These are phyloP conservation scores for Urtica urens DNA, from an alignment of 306 rosid genomes.

Conservation along the genomic window DNA sequence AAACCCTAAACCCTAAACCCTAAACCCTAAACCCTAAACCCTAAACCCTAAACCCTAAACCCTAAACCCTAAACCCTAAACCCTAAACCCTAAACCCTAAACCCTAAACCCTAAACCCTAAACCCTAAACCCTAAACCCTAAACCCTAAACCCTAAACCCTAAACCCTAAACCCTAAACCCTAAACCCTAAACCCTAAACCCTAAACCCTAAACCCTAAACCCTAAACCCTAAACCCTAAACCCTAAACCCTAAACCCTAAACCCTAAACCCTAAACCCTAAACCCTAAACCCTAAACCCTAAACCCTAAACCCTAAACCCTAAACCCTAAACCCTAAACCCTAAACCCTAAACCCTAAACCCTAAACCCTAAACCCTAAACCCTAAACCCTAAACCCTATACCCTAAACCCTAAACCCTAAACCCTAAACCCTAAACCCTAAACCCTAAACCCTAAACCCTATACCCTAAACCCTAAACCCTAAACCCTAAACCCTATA, in stretches of 20 bases:
- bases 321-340: background rate
- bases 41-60: background rate
- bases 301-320: background rate
- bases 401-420: conserved; percentile 2
- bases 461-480: conserved; percentile 2
- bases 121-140: background rate
- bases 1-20: background rate
- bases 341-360: background rate
- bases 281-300: background rate
- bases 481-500: background rate
- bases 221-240: conserved; percentile 4
- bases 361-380: background rate
- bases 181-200: background rate
- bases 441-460: conserved; percentile 2
- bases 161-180: background rate
- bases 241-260: conserved; percentile 1
- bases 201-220: background rate
- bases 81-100: background rate
- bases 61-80: background rate
- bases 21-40: background rate
- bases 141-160: background rate
- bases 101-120: background rate
- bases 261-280: conserved; percentile 2
- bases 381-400: background rate
- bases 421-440: background rate